Conservation (phyloP, 139 green algal genomes). For the Coccomyxa sp. region DNA sequence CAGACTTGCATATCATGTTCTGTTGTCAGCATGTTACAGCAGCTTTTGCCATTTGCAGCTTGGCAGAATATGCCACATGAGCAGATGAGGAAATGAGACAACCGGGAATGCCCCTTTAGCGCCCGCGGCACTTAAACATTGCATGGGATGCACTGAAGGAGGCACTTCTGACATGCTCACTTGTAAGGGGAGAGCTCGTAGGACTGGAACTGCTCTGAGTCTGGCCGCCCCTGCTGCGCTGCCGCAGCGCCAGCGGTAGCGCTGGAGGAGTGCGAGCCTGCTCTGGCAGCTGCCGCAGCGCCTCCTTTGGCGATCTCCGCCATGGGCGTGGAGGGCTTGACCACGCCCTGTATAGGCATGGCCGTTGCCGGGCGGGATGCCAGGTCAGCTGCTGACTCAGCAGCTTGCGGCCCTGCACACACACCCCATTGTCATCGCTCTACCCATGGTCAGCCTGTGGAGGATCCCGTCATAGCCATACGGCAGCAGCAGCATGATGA, state of each 20-base stretch:
- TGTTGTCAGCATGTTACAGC: background rate
- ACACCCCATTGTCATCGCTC: no score
- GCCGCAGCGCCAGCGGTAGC: background rate
- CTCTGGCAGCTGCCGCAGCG: constrained; percentile 21
- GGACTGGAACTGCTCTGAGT: constrained; percentile 14
- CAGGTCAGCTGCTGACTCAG: background rate
- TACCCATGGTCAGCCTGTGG: no score
- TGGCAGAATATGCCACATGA: no score
- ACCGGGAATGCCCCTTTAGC: background rate
- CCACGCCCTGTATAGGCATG: background rate
- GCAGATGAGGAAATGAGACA: no score
- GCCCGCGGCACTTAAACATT: background rate
- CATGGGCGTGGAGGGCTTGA: no score
- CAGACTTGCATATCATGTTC: background rate
- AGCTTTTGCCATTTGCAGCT: background rate
- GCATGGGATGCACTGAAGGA: background rate
- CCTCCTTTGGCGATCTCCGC: background rate
- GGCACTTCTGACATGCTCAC: constrained; percentile 25
- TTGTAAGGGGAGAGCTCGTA: constrained; percentile 84
- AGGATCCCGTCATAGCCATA: no score
- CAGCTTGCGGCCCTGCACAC: background rate
- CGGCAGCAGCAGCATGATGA: no score
- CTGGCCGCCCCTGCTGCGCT: no score
- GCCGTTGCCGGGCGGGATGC: background rate
- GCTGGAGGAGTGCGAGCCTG: background rate